Base-by-base conservation (phyloP, 345 rosid genomes). In the Garcia nutans region DNA sequence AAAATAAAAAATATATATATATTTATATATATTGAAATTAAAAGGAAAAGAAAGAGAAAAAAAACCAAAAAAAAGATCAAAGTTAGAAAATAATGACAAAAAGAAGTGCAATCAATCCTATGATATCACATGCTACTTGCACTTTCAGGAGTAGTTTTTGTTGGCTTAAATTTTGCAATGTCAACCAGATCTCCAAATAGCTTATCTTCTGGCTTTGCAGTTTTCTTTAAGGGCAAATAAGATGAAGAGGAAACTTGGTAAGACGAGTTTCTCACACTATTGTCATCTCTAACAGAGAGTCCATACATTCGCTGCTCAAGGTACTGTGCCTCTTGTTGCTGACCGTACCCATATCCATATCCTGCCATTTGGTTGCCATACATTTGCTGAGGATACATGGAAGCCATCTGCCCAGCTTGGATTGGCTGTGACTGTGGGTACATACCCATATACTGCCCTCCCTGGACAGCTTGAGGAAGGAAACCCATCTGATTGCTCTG, bases 101-200 rank as follows among this genome's bases (percentile, higher is more conserved):
- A 31, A 33, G 12, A 71, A 15, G 10, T 1, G 59, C 73, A 74
- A 73, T 20, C 54, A 74, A 37, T 42, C 50, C 20, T 33, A 20
- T 33, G 68, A 69, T 63, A 78, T 92, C 91, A 93, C 93, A 88
- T 87, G 86, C 97, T 89, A 78, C 99, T 96, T 67, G 94, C 89
- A 82, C 86, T 89, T 79, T 90, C 86, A 3, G 93, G 82, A 31
- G 89, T 82, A 44, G 92, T 55, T 79, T 91, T 96, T 15, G 88
- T 70, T 2, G 93, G 80, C 84, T 93, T 96, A 81, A 92, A 80
- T 79, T 93, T 96, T 11, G 98, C 84, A 79, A 96, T 84, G 82
- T 93, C 97, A 16, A 96, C 97, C 22, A 96, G 97, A 82, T 96
- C 99, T 73, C 99, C 98, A 76, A 96, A 96, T 44, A 96, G 82